Conservation (phyloP, 495 filamentous ascomycete species). For the Aspergillus diversus region DNA sequence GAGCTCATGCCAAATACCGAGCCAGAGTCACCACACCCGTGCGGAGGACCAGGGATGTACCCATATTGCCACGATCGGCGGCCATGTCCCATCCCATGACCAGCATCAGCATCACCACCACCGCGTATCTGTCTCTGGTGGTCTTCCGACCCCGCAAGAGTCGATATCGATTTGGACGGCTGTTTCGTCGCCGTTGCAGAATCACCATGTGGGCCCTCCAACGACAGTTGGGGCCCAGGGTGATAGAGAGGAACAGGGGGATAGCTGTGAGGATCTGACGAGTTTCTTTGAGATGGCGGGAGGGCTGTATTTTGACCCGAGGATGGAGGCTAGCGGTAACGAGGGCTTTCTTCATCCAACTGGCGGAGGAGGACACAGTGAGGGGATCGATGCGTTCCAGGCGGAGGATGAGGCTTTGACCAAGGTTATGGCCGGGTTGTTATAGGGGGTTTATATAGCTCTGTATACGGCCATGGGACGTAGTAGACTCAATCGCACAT, state of each 20-base stretch:
- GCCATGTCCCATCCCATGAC: background rate
- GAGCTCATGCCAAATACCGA: background rate
- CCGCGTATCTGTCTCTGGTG: conserved; percentile 1
- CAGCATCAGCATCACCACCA: background rate
- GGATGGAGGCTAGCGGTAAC: conserved; percentile 6
- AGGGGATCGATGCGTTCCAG: conserved; percentile 37
- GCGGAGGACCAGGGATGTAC: background rate
- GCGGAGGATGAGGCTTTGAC: conserved; percentile 49
- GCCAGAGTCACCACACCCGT: background rate
- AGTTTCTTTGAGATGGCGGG: conserved; percentile 51
- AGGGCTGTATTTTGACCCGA: conserved; percentile 41
- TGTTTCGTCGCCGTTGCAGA: conserved; percentile 17
- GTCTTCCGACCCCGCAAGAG: conserved; percentile 21
- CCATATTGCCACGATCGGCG: background rate
- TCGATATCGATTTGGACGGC: conserved; percentile 29
- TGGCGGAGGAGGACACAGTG: conserved; percentile 8
- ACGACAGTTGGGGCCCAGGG: background rate
- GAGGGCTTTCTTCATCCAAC: conserved; percentile 14
- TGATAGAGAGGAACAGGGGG: background rate
- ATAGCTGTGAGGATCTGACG: conserved; percentile 44
- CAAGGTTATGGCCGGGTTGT: conserved; percentile 43
- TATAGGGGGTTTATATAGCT: conserved; percentile 22
- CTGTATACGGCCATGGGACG: background rate
- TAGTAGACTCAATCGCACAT: too few relatives aligned
- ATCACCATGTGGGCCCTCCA: background rate